Evolutionary conservation across 768 basidiomycete species (phyloP), one percentile per base, ranked within the genome.

Genomic region (Russula olivacea): DNA sequence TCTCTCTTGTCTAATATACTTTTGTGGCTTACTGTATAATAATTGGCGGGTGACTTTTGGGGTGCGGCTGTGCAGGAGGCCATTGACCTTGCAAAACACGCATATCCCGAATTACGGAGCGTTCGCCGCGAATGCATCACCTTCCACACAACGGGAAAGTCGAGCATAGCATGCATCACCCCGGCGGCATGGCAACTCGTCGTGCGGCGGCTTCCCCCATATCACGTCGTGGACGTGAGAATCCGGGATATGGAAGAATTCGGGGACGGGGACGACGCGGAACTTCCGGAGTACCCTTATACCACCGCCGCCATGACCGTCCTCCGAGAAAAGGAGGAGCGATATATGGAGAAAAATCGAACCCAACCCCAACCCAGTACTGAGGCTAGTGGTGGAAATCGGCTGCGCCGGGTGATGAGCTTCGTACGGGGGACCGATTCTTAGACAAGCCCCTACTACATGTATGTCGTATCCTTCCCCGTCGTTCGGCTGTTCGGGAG

Each of bases 111-210:
- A 32, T 17, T 64, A 34, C 40, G 63, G 36, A 12, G 41, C 41
- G 15, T 64, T n/a, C 63, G 58, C 4, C 63, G 63, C 15, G 58
- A 64, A 38, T 49, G 63, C 32, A 64, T 64, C 32, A 64, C 63
- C 2, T 64, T 64, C 21, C 63, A 64, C 47, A 64, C 63, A 14
- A 64, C 63, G 7, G 63, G 63, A 14, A 64, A 64, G 23, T 60
- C 63, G 48, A 64, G 63, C 47, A 64, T 64, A 23, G 63, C 63
- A 11, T 64, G 63, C 47, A 64, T 64, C 54, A 64, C 63, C 6
- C 63, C 63, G 15, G 63, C 63, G 41, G 63, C 63, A 55, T 64
- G 63, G 63, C 58, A 64, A 64, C 63, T 64, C 12, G 63, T 64
- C 9, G 63, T 64, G 19, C 63, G 63, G 25, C 53, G 63, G n/a